These are phyloP conservation scores for Thermomyces lanuginosus DNA, from an alignment of 2,329 filamentous ascomycete species.

Conservation along the genomic window DNA sequence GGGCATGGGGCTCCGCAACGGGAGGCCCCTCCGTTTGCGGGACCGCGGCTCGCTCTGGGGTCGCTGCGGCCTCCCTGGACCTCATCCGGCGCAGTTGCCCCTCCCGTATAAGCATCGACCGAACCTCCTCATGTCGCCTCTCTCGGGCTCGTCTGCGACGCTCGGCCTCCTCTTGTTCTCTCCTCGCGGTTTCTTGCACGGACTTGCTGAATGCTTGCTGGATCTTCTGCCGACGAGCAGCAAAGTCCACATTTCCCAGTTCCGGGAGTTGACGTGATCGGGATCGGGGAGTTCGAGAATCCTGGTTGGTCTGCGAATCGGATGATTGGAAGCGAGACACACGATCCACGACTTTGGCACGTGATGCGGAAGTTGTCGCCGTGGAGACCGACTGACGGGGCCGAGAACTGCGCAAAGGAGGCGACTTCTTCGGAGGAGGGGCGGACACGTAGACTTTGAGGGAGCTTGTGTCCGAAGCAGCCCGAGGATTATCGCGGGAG, in stretches of 20 bases:
- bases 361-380: constrained; percentile 55
- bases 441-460: constrained; percentile 60
- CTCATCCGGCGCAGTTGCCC: constrained; percentile 9
- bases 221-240: constrained; percentile 63
- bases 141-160: constrained; percentile 24
- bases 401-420: constrained; percentile 62
- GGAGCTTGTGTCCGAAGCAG: constrained; percentile 37
- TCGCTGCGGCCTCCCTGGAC: constrained; percentile 6
- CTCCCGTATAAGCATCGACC: constrained; percentile 12
- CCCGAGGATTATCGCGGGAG: constrained; percentile 18
- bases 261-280: constrained; percentile 36
- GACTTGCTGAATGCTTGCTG: constrained; percentile 73
- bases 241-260: constrained; percentile 67
- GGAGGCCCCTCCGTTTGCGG: not conserved
- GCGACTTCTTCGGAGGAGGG: constrained; percentile 56
- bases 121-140: constrained; percentile 36
- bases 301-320: constrained; percentile 17
- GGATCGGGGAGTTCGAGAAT: constrained; percentile 16
- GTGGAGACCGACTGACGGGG: constrained; percentile 64
- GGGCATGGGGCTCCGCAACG: not conserved
- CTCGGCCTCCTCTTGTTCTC: constrained; percentile 42
- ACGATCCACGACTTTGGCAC: constrained; percentile 47
- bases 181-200: constrained; percentile 49
- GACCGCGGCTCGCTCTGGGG: constrained; percentile 1
- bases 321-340: constrained; percentile 29